Evolutionary conservation across 805 yeast genomes (phyloP), one percentile per base, ranked within the genome.

Genomic region (Candida silvicultrix): DNA sequence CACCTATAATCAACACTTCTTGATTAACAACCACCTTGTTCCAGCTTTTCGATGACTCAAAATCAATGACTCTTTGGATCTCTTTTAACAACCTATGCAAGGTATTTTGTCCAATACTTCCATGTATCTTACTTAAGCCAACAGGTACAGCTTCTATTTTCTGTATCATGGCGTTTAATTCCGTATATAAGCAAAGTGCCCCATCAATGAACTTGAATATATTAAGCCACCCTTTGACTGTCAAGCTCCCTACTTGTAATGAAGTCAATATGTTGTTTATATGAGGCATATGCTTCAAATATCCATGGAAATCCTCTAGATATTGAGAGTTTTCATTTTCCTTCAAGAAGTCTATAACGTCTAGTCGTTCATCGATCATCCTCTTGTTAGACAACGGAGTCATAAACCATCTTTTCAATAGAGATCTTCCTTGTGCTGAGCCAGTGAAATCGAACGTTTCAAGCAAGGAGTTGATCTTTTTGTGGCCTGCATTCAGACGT

Each of bases 371-470:
- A 16, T 58, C 52, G 4, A 73, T 64, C 7, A 45, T 21, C 1
- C 50, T 48, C 1, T 50, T 44, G n/a, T 62, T 55, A 1, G 59
- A 49, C 4, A 67, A 47, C 0, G 77, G 77, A 15, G 65, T 54
- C 3, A 54, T 31, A 11, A 73, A 51, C 69, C 71, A 69, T 1
- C 60, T 49, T 12, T 48, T 54, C n/a, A 73, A 42, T 2, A 62
- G 49, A 21, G 55, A 51, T 25, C 49, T 52, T 0, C 75, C 71
- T 12, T 58, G 45, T 10, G 55, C 56, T 0, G 74, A 57, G 23
- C 53, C 53, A 1, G 67, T 62, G 19, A 44, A 48, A 42, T 56
- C 51, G 15, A 66, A 22, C 7, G 63, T 19, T 37, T 58, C 49
- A 37, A 54, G 51, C 4, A 57, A 49, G 9, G 52, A 15, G 7